Base-by-base conservation (phyloP, 306 rosid genomes). In the Alnus rubra region DNA sequence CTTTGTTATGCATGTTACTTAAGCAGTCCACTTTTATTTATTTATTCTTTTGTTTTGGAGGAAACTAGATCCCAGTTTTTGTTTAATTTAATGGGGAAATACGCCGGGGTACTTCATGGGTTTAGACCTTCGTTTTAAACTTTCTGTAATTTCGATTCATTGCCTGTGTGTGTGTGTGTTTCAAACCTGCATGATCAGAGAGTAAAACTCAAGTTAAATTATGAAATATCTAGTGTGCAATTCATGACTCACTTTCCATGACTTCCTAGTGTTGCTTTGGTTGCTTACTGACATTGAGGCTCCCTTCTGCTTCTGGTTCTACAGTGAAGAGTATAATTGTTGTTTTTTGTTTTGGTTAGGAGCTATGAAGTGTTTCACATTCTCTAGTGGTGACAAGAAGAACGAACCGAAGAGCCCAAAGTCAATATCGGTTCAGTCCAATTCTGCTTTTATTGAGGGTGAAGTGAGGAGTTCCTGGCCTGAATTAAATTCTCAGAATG, bases 291-390 rank as follows among this genome's bases (percentile, higher is more conserved):
- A 59, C 69, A 75, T 19, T 69, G 33, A 74, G 71, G 81, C 62
- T 76, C 56, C 35, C 23, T 77, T 62, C 76, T 68, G 68, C 54
- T 69, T 82, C 53, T 82, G 85, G 78, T 73, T 83, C 71, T 76
- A 86, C 65, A 78, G 84, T 37, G 72, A 82, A 74, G 13, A 53
- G 44, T 59, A 49, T 33, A 71, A n/a, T 53, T 68, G 55, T 23
- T 47, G 9, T 47, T 47, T 48, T 48, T 2, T 10, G 28, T 37
- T 11, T 19, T 23, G 45, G 14, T 50, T 71, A 42, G 78, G 72
- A 71, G 87, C 78, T 77, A 91, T 95, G 96, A 93, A 90, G 89
- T 91, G 98, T 77, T 87, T 90, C 81, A 50, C 80, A 13, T 89
- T 93, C 74, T 75, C 71, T 84, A 60, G 73, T 65, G 87, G 90